These are phyloP conservation scores for Scedosporium aurantiacum DNA, from an alignment of 2,329 filamentous ascomycete genomes.

Conservation along the genomic window DNA sequence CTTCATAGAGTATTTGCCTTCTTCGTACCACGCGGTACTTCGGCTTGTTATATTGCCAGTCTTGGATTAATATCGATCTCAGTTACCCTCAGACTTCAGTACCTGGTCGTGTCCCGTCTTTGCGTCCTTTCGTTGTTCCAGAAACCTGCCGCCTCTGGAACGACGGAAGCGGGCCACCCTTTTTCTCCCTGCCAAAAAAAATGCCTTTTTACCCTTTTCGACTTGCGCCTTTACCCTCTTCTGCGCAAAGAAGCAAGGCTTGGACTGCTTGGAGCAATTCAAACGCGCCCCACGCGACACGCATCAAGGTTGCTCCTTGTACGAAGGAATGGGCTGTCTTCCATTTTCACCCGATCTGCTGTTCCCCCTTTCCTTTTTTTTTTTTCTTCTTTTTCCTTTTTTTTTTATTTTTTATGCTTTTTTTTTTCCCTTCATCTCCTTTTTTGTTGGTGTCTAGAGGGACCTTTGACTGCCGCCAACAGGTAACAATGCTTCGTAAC, in stretches of 20 bases:
- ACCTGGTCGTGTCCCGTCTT: neutral
- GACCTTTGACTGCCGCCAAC: neutral
- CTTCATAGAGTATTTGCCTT: too few species aligned
- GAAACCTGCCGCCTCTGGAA: neutral
- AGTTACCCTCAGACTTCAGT: neutral
- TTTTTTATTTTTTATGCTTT: neutral
- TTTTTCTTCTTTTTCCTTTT: neutral
- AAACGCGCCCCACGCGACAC: too few species aligned
- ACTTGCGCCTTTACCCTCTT: neutral
- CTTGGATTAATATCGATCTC: neutral
- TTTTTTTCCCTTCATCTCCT: neutral
- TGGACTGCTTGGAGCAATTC: too few species aligned
- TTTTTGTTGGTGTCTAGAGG: neutral
- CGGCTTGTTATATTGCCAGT: too few species aligned
- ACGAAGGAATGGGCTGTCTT: neutral
- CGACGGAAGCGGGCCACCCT: neutral
- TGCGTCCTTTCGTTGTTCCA: slow-evolving; percentile 1
- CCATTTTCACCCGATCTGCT: neutral
- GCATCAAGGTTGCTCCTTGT: neutral
- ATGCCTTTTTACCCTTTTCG: neutral
- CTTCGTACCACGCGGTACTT: too few species aligned
- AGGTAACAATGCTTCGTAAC: neutral
- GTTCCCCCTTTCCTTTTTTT: neutral
- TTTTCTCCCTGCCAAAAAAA: too few species aligned
- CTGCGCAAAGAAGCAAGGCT: neutral